Percentiles rank a stretch among this genome's conserved stretches.
Conservation (phyloP, 352 stramenopile genomes). For the Phytophthora megakarya region DNA sequence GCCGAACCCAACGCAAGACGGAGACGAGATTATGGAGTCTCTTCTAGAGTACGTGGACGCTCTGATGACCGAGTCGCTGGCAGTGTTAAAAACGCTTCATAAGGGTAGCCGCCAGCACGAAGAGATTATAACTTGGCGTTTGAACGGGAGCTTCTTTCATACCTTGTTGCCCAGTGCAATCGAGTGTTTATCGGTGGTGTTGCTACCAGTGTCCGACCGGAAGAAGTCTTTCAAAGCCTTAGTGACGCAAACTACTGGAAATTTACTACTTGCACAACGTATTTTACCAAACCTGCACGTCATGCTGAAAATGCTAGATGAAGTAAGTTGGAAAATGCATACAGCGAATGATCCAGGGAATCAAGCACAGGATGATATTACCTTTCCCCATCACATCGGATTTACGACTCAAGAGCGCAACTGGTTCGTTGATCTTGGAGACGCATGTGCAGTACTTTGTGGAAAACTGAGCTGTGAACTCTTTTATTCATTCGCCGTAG, state of each 20-base stretch:
- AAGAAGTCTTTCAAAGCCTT: neutral
- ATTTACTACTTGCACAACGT: conserved; percentile 38
- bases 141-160: conserved; percentile 61
- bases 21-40: conserved; percentile 28
- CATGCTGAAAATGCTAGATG: conserved; percentile 66
- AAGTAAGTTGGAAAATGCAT: conserved; percentile 66
- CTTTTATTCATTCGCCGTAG: conserved; percentile 12
- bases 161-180: conserved; percentile 48
- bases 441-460: conserved; percentile 49
- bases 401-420: conserved; percentile 17
- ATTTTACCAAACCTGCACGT: conserved; percentile 43
- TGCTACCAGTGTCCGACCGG: conserved; percentile 10
- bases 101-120: conserved; percentile 60
- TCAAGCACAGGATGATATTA: conserved; percentile 30
- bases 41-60: conserved; percentile 48
- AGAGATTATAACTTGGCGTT: conserved; percentile 49
- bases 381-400: neutral
- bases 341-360: conserved; percentile 33
- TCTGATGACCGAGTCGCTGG: conserved; percentile 39
- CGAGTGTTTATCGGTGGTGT: conserved; percentile 47
- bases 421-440: conserved; percentile 60
- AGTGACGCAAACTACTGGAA: neutral
- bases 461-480: conserved; percentile 48
- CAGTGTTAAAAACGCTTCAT: conserved; percentile 54
- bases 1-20: neutral